Conservation (phyloP, 208 protist species). For the Leptomonas seymouri region DNA sequence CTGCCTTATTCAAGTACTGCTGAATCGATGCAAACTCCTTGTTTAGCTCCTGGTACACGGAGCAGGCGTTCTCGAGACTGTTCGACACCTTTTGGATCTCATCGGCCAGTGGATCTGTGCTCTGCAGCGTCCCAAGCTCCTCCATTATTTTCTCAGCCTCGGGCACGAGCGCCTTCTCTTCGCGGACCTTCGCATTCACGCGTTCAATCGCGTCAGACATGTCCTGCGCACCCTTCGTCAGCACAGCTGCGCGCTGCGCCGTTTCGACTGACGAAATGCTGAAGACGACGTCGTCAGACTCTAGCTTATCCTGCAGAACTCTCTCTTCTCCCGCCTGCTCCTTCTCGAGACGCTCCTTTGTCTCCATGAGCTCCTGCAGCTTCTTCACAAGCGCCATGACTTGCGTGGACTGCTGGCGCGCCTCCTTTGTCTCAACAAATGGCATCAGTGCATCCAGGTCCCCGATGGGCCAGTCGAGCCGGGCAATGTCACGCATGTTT, state of each 20-base stretch:
- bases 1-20: conserved; percentile 45
- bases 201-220: conserved; percentile 65
- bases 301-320: conserved; percentile 60
- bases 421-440: conserved; percentile 70
- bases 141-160: conserved; percentile 57
- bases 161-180: conserved; percentile 41
- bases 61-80: conserved; percentile 70
- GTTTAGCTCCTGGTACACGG: conserved; percentile 49
- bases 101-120: conserved; percentile 61
- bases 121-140: conserved; percentile 61
- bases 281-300: conserved; percentile 75
- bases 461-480: conserved; percentile 68
- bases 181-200: conserved; percentile 53
- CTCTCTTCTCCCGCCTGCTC: conserved; percentile 41
- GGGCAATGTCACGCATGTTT: conserved; percentile 61
- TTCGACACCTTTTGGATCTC: conserved; percentile 83
- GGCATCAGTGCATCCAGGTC: conserved; percentile 89
- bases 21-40: conserved; percentile 58
- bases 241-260: conserved; percentile 53
- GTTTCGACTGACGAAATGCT: conserved; percentile 64
- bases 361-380: conserved; percentile 59
- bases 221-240: conserved; percentile 48
- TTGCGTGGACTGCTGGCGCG: conserved; percentile 56
- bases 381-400: conserved; percentile 51
- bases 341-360: conserved; percentile 41